Evolutionary conservation across 2,329 filamentous ascomycete species (phyloP), one percentile per base, ranked within the genome.

Genomic region (Sphaceloma murrayae): DNA sequence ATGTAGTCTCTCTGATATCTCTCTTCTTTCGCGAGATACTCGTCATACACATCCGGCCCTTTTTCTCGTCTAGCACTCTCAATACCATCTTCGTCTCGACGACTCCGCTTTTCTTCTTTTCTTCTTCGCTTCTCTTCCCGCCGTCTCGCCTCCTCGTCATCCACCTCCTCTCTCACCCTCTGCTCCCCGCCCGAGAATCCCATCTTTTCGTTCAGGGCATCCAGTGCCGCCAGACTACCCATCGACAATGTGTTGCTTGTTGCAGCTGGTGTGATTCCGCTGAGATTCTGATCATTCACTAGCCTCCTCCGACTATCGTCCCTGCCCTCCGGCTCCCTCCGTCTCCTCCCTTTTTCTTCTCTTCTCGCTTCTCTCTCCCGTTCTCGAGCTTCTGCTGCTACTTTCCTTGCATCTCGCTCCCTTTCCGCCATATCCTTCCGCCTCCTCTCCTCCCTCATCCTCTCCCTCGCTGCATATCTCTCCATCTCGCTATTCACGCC

Each of bases 141-240:
- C 26, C 34, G 13, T 21, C 24, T 19, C 42, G 22, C 34, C 27
- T 49, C 38, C 32, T 49, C 46, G 1, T 49, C 38, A 33, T 46
- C 29, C 9, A 36, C 39, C 22, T 33, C 34, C 43, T 21, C 26
- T 32, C 38, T 34, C 22, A 45, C 31, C 36, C 45, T 40, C 40
- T 21, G 27, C 31, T 46, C 11, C 16, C 34, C 16, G 10, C 24
- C 36, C 16, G 34, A 45, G 44, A 48, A 48, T 3, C 34, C 29
- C 32, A 46, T 32, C 24, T 48, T 36, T 18, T 45, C 40, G 31
- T 50, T 53, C 5, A 43, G 7, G 3, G 75, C 69, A 53, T 85
- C 73, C 34, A 88, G 62, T 55, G 78, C 75, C 9, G 78, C 79
- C 38, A 88, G 62, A 4, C 80, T 77, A 53, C 77, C 74, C 48